Conservation (phyloP, 495 filamentous ascomycete genomes). For the Penicillium crystallinum region DNA sequence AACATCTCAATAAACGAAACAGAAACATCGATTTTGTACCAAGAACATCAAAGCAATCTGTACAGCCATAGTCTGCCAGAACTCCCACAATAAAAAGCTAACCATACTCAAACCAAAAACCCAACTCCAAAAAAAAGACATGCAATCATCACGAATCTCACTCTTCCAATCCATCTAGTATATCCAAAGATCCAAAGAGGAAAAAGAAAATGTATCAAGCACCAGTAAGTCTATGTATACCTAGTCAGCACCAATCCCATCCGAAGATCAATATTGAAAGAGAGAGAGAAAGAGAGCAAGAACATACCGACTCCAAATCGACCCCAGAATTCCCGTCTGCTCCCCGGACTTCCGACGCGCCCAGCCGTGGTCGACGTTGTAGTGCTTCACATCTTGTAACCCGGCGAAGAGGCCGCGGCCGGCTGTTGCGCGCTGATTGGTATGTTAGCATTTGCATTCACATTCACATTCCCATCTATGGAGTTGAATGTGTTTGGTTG, state of each 20-base stretch:
- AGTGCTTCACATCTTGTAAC: constrained; percentile 41
- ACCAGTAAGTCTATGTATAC: background rate
- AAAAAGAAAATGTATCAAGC: background rate
- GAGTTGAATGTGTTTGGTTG: no score
- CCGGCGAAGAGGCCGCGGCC: constrained; percentile 45
- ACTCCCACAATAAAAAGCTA: background rate
- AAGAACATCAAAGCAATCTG: no score
- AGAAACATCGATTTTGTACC: no score
- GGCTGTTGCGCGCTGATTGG: constrained; percentile 22
- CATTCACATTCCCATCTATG: no score
- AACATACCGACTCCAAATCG: constrained; percentile 16
- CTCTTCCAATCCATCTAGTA: background rate
- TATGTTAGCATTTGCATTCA: background rate
- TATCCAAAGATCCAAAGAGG: background rate
- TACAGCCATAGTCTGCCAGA: background rate
- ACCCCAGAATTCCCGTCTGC: constrained; percentile 12
- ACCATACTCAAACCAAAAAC: background rate
- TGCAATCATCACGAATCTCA: background rate
- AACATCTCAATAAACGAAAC: no score
- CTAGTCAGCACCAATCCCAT: constrained; percentile 5
- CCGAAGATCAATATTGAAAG: no score
- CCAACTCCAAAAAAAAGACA: background rate
- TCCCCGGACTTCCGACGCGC: constrained; percentile 22
- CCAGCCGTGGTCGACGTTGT: constrained; percentile 42
- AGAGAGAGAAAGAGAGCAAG: background rate